A percentile compares a stretch with the other conserved stretches of the same genome.
These are phyloP conservation scores for Talaromyces sp. DNA, from an alignment of 2,329 filamentous ascomycete genomes.

Conservation along the genomic window DNA sequence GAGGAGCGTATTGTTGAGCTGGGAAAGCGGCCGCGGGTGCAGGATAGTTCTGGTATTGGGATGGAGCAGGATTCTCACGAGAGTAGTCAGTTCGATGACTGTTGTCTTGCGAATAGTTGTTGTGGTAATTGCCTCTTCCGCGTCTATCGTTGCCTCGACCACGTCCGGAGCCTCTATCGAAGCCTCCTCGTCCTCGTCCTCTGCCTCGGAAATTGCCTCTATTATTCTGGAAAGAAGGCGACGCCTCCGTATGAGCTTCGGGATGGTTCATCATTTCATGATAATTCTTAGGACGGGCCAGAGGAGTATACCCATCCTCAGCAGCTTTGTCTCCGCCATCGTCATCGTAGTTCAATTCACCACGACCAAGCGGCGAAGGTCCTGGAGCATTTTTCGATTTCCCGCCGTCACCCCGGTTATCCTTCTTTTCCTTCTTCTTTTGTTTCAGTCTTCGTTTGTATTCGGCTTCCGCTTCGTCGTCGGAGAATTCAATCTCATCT, in stretches of 20 bases:
- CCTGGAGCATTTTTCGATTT: conserved; percentile 37
- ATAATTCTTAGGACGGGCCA: conserved; percentile 66
- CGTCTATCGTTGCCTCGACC: conserved; percentile 33
- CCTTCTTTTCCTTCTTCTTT: conserved; percentile 59
- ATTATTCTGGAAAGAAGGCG: conserved; percentile 21
- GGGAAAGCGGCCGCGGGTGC: conserved; percentile 24
- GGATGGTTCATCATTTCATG: conserved; percentile 48
- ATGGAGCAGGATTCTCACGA: conserved; percentile 29
- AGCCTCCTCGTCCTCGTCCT: conserved; percentile 46
- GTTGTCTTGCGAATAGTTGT: conserved; percentile 27
- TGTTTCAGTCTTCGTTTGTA: conserved; percentile 70
- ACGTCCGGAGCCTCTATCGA: conserved; percentile 37
- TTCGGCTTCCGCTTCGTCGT: conserved; percentile 90
- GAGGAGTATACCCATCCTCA: conserved; percentile 63
- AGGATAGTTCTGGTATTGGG: conserved; percentile 28
- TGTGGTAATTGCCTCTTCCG: conserved; percentile 29
- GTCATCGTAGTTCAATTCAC: conserved; percentile 66
- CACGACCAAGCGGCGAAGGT: conserved; percentile 40
- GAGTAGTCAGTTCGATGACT: conserved; percentile 30
- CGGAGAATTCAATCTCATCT: conserved; percentile 91
- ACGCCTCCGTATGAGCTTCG: conserved; percentile 38
- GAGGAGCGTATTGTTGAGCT: conserved; percentile 30
- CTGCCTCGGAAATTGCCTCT: conserved; percentile 46
- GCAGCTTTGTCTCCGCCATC: conserved; percentile 54
- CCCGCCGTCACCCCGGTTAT: conserved; percentile 41